Percentiles rank a stretch among this genome's conserved stretches.
Conservation (phyloP, 306 rosid species). For the Corylus heterophylla region DNA sequence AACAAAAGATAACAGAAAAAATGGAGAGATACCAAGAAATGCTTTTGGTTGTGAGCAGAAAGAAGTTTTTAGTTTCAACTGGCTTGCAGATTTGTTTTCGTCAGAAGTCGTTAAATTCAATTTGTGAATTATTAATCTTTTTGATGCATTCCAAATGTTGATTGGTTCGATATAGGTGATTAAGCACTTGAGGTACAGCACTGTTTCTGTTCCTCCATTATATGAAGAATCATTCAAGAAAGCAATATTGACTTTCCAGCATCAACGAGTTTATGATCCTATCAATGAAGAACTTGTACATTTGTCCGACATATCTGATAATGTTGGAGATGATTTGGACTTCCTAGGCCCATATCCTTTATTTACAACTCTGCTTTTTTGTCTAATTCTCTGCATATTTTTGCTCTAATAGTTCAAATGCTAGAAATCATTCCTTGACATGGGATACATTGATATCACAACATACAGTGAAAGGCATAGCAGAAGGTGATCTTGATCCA, state of each 20-base stretch:
- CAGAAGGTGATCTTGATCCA: constrained; percentile 90
- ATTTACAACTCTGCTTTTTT: constrained; percentile 6
- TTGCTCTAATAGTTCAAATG: constrained; percentile 24
- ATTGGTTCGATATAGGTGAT: constrained; percentile 59
- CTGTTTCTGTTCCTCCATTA: constrained; percentile 69
- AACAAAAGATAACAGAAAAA: not conserved
- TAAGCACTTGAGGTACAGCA: constrained; percentile 77
- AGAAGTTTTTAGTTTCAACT: not conserved
- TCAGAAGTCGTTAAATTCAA: not conserved
- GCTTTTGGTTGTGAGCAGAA: not conserved
- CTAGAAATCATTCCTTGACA: constrained; percentile 54
- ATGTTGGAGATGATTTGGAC: constrained; percentile 60
- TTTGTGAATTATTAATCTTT: constrained; percentile 8
- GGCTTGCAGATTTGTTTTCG: not conserved
- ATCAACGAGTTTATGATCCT: constrained; percentile 86
- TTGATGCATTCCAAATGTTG: constrained; percentile 28
- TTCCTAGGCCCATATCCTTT: constrained; percentile 98
- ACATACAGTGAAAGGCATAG: constrained; percentile 78
- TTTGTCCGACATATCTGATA: constrained; percentile 50
- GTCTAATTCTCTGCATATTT: constrained; percentile 10
- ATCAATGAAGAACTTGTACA: constrained; percentile 63
- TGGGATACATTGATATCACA: constrained; percentile 58
- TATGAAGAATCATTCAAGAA: constrained; percentile 90
- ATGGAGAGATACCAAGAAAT: not conserved
- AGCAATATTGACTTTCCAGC: constrained; percentile 78